phyloP scores from a whole-genome alignment of 1,139 yeast species.

The Protomyces pachydermus region DNA sequence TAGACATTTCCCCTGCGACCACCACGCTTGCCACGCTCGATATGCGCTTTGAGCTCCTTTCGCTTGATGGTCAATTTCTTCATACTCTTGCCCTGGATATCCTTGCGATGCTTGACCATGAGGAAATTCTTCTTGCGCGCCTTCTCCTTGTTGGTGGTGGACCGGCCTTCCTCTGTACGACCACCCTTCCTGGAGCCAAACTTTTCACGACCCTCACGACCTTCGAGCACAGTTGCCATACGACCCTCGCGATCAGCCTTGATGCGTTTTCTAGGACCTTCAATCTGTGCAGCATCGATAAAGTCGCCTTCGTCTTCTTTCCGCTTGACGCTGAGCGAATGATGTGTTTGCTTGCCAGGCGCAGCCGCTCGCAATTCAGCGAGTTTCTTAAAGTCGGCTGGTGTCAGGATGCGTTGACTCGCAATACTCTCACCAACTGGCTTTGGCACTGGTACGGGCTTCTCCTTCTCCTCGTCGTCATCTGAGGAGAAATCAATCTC shows the following conservation, averaged over 20 bases:
- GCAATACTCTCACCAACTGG: constrained; percentile 53
- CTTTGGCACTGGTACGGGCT: neutral
- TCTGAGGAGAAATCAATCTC: constrained; percentile 44
- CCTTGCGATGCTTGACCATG: constrained; percentile 93
- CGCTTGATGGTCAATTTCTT: constrained; percentile 87
- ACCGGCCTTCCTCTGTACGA: constrained; percentile 60
- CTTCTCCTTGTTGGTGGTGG: constrained; percentile 93
- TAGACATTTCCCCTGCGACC: constrained; percentile 15
- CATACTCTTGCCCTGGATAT: constrained; percentile 90
- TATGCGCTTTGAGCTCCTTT: constrained; percentile 73
- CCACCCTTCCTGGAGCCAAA: constrained; percentile 84
- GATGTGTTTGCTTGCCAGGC: constrained; percentile 25
- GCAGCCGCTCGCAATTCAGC: constrained; percentile 65
- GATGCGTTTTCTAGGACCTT: constrained; percentile 71
- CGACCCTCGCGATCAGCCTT: constrained; percentile 87
- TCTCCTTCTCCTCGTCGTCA: constrained; percentile 44
- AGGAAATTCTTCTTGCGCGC: constrained; percentile 97
- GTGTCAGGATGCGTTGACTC: constrained; percentile 75
- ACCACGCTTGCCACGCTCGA: constrained; percentile 24
- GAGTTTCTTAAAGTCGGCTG: constrained; percentile 93
- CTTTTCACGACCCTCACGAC: constrained; percentile 86
- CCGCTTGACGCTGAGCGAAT: constrained; percentile 8
- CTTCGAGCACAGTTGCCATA: constrained; percentile 79
- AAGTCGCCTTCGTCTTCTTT: constrained; percentile 34
- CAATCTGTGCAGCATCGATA: constrained; percentile 71